A percentile compares a stretch with the other conserved stretches of the same genome.
These are phyloP conservation scores for Phaseolus lunatus DNA, from an alignment of 306 rosid genomes.

Conservation along the genomic window DNA sequence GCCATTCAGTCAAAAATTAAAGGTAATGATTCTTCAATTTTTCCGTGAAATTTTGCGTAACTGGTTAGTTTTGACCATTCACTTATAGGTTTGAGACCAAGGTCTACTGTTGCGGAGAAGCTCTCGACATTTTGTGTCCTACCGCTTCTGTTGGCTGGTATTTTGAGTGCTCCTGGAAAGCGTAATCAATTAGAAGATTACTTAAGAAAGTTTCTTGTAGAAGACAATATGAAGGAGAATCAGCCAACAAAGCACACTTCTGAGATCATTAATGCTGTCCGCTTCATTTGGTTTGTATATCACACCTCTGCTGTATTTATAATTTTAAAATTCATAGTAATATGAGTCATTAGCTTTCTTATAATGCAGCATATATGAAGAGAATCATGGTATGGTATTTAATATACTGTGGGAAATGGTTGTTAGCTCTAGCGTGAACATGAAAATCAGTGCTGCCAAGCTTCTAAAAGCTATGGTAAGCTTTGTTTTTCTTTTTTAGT, in stretches of 20 bases:
- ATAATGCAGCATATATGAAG: conserved; percentile 76
- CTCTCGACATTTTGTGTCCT: conserved; percentile 83
- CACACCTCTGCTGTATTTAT: conserved; percentile 2
- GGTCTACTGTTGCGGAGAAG: conserved; percentile 66
- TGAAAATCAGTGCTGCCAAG: conserved; percentile 76
- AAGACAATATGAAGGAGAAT: conserved; percentile 60
- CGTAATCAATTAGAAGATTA: conserved; percentile 64
- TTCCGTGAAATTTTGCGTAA: conserved; percentile 34
- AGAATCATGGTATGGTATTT: conserved; percentile 74
- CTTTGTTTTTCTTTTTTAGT: conserved; percentile 33
- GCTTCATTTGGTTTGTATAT: conserved; percentile 85
- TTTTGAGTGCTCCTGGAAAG: conserved; percentile 80
- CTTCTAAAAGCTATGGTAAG: conserved; percentile 83
- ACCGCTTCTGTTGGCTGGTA: conserved; percentile 90
- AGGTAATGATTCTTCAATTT: conserved; percentile 56
- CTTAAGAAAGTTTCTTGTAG: conserved; percentile 69
- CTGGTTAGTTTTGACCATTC: conserved; percentile 42
- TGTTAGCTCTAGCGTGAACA: conserved; percentile 67
- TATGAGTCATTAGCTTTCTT: conserved; percentile 36
- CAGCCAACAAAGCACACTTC: conserved; percentile 53
- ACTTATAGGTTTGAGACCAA: conserved; percentile 73
- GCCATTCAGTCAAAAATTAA: conserved; percentile 67
- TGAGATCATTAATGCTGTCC: conserved; percentile 83
- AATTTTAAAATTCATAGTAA: conserved; percentile 21
- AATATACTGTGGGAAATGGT: conserved; percentile 95